Conservation (phyloP, 2,329 filamentous ascomycete genomes). For the Fusarium sp. region DNA sequence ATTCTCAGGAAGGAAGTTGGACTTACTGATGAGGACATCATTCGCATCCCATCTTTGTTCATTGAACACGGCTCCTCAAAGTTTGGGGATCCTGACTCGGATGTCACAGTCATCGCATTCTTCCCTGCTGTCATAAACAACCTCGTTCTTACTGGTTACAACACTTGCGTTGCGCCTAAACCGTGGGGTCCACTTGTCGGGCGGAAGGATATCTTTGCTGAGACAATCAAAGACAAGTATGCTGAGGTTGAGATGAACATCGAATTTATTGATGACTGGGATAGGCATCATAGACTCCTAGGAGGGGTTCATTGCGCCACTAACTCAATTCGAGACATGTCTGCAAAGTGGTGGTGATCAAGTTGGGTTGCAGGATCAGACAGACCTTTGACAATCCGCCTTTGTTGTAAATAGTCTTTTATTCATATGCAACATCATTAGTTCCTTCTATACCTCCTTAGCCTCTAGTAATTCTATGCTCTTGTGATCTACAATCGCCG, state of each 20-base stretch:
- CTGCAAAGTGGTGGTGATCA: not conserved
- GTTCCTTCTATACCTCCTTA: not conserved
- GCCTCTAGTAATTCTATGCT: conserved; percentile 16
- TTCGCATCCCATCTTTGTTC: not conserved
- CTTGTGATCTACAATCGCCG: conserved; percentile 20
- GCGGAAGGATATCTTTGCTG: not conserved
- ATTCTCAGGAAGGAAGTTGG: not conserved
- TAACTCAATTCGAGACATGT: not conserved
- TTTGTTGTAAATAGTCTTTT: not conserved
- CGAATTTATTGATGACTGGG: not conserved
- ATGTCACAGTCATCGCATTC: not conserved
- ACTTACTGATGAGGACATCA: not conserved
- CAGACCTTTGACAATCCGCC: not conserved
- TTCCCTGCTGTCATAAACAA: not conserved
- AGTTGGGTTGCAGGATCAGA: too few species aligned
- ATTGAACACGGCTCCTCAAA: accelerated
- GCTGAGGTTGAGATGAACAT: not conserved
- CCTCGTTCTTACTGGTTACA: not conserved
- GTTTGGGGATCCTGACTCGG: not conserved
- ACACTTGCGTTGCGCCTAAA: not conserved
- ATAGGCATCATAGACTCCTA: accelerated
- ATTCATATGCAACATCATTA: not conserved
- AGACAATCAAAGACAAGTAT: not conserved
- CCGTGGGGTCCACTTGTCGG: not conserved
- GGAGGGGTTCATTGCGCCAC: not conserved